Evolutionary conservation across 306 rosid species (phyloP).

Genomic region (Prosopis cineraria): DNA sequence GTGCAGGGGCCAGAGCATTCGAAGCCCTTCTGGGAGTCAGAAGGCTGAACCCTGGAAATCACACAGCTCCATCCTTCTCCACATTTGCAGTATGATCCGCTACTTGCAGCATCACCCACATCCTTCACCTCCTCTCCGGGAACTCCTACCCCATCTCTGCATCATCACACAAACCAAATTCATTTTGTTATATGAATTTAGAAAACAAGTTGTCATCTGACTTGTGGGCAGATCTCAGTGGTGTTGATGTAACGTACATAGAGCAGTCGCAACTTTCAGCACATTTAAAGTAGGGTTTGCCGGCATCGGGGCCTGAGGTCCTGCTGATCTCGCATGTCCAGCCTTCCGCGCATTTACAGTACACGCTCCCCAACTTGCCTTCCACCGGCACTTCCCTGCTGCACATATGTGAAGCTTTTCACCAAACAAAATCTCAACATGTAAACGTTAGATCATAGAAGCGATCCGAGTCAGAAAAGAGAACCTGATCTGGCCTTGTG

Average conservation of each 20-base stretch:
- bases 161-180: background rate
- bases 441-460: too few species aligned
- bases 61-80: slow-evolving; percentile 60
- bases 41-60: slow-evolving; percentile 40
- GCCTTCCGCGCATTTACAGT: slow-evolving; percentile 43
- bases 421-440: too few species aligned
- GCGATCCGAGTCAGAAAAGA: too few species aligned
- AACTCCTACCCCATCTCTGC: background rate
- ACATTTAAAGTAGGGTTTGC: slow-evolving; percentile 50
- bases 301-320: slow-evolving; percentile 51
- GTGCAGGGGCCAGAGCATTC: too few species aligned
- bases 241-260: slow-evolving; percentile 30
- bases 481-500: background rate
- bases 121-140: background rate
- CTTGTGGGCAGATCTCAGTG: too few species aligned
- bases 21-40: background rate
- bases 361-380: slow-evolving; percentile 28
- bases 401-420: too few species aligned
- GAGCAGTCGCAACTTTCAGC: slow-evolving; percentile 49
- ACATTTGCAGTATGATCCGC: slow-evolving; percentile 44
- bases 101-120: slow-evolving; percentile 14
- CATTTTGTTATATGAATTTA: too few species aligned
- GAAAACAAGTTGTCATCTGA: too few species aligned
- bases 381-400: slow-evolving; percentile 22
- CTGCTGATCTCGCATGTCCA: slow-evolving; percentile 53